Evolutionary conservation across 2,329 filamentous ascomycete species (phyloP), one percentile per base, ranked within the genome.

Genomic region (Chrysoporthe austroafricana): DNA sequence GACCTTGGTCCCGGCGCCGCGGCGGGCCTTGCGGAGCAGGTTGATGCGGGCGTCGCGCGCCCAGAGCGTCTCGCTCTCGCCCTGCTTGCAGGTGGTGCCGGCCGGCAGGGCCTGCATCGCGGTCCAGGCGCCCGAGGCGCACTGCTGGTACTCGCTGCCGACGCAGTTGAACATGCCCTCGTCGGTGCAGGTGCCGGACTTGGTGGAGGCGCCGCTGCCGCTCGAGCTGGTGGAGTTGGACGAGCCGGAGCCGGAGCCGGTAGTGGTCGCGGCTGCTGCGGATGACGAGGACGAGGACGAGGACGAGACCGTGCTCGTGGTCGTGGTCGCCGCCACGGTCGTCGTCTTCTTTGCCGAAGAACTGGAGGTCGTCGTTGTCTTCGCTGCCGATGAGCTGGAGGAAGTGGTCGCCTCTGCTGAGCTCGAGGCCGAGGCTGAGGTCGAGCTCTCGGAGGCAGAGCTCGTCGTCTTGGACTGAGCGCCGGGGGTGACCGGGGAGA

Each of bases 81-180:
- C 77, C 26, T 70, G 69, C 8, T 67, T 36, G 64, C 77, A 79
- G 66, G 72, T 75, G 8, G 74, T 76, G 0, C 73, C 73, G 1
- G 74, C 69, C 0, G 77, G 72, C 71, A 78, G 74, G 32, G 70
- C 61, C 70, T 72, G 72, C 14, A 77, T 66, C 0, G 58, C 9
- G 1, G 75, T 73, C 77, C 77, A 79, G 3, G 66, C 50, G 0
- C 77, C 77, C 3, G 71, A 73, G 1, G 77, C 77, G 63, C 77
- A 79, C 66, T 77, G 77, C 68, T 79, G 77, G 70, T 75, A 79
- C 8, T 70, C 61, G 3, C 69, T 70, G 36, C 77, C 76, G 57
- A 78, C 70, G 66, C 77, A 79, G 72, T 78, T 78, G 71, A 75
- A 78, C 70, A 72, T 73, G 59, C 77, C 77, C 68, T 79, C 76